These are phyloP conservation scores for Mycena rosella DNA, from an alignment of 768 basidiomycete genomes.

Conservation along the genomic window DNA sequence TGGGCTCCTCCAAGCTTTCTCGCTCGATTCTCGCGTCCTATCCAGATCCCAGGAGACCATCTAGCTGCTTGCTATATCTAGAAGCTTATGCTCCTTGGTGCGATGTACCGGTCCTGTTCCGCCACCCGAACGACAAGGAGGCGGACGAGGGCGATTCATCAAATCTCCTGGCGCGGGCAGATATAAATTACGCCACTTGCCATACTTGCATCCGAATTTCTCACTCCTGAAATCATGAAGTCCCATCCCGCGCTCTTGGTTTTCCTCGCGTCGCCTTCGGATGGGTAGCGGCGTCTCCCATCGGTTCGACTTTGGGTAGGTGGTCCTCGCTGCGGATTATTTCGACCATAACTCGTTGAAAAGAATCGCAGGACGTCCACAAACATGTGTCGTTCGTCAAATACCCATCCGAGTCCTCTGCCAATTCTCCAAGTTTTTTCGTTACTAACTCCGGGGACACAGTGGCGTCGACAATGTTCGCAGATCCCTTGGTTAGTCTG, in stretches of 20 bases:
- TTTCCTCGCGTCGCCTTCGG: background rate
- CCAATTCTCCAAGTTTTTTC: background rate
- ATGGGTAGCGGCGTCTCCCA: background rate
- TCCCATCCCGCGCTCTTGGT: background rate
- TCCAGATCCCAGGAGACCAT: too few species aligned
- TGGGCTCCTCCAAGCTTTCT: too few species aligned
- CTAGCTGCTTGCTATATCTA: too few species aligned
- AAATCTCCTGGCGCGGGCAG: too few species aligned
- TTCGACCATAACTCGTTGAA: background rate
- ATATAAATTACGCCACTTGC: too few species aligned
- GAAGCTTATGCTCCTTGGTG: too few species aligned
- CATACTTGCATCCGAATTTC: too few species aligned
- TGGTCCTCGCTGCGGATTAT: background rate
- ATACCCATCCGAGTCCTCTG: constrained; percentile 4
- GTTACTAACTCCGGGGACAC: background rate
- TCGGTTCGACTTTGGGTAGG: background rate
- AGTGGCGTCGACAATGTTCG: background rate
- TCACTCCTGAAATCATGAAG: background rate
- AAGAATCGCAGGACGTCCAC: background rate
- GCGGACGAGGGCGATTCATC: too few species aligned
- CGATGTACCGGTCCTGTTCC: too few species aligned
- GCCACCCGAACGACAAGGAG: too few species aligned
- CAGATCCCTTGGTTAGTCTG: background rate
- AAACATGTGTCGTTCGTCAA: constrained; percentile 1
- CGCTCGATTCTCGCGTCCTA: too few species aligned